A percentile compares a stretch with the other conserved stretches of the same genome.
Evolutionary conservation across 2,329 filamentous ascomycete genomes (phyloP).

Genomic region (Zalaria sp.): DNA sequence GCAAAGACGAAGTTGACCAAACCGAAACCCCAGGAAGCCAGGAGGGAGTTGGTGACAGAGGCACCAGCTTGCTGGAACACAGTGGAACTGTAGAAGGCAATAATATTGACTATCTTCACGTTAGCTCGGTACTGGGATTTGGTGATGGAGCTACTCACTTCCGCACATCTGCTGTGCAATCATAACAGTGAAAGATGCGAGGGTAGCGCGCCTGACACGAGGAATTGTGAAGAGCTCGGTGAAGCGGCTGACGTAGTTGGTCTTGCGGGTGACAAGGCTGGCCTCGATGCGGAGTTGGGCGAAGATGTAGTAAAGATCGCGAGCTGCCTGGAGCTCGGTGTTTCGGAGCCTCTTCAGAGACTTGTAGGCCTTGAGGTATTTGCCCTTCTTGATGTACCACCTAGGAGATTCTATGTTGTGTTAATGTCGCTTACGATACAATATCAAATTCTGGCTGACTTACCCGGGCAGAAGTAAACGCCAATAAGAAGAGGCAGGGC

Average conservation of each 20-base stretch:
- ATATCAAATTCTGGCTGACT: neutral
- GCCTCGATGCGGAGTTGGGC: conserved; percentile 21
- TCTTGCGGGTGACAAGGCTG: conserved; percentile 15
- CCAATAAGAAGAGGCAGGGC: conserved; percentile 30
- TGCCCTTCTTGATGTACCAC: conserved; percentile 27
- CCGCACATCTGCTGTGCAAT: conserved; percentile 50
- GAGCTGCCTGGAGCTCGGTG: conserved; percentile 25
- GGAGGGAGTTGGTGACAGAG: conserved; percentile 21
- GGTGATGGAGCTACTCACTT: conserved; percentile 11
- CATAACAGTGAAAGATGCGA: conserved; percentile 71
- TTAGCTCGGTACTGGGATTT: conserved; percentile 13
- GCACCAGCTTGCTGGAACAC: conserved; percentile 13
- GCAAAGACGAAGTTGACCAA: conserved; percentile 45
- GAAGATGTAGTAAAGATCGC: conserved; percentile 28
- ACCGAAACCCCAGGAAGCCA: conserved; percentile 45
- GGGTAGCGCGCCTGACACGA: conserved; percentile 55
- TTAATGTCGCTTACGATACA: no score
- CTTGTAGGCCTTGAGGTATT: conserved; percentile 23
- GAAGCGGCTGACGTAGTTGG: conserved; percentile 26
- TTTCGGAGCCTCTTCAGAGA: conserved; percentile 25
- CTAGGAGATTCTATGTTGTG: conserved; percentile 10
- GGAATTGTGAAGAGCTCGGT: conserved; percentile 55
- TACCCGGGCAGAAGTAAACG: conserved; percentile 17
- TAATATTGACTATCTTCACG: conserved; percentile 9
- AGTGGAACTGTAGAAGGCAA: conserved; percentile 9